phyloP scores from a whole-genome alignment of 2,329 filamentous ascomycete genomes.

The Leptographium lundbergii region DNA sequence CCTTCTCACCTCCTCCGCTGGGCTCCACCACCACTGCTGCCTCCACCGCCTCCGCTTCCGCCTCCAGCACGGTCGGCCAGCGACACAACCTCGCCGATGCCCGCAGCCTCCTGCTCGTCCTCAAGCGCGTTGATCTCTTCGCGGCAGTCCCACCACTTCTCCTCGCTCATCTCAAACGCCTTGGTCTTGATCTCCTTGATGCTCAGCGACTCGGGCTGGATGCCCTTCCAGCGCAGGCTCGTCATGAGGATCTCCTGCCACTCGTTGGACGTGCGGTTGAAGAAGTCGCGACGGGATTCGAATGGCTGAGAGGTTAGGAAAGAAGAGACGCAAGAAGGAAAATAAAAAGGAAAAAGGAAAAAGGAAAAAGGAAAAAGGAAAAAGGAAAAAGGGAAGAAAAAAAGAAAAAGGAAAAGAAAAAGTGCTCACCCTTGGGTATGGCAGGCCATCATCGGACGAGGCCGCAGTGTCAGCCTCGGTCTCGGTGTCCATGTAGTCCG shows the following conservation, averaged over 20 bases:
- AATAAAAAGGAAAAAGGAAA: background rate
- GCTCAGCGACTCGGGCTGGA: constrained; percentile 53
- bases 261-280: constrained; percentile 69
- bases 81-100: constrained; percentile 88
- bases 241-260: constrained; percentile 86
- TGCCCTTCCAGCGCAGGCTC: constrained; percentile 54
- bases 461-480: constrained; percentile 31
- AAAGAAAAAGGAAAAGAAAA: constrained; percentile 2
- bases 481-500: constrained; percentile 32
- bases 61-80: constrained; percentile 59
- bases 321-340: too few species aligned
- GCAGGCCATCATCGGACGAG: constrained; percentile 58
- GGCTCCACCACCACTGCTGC: background rate
- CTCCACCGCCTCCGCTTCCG: constrained; percentile 24
- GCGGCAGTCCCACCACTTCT: constrained; percentile 97
- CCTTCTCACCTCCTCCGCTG: background rate
- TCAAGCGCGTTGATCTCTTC: constrained; percentile 87
- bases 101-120: constrained; percentile 90
- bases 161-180: constrained; percentile 83
- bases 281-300: constrained; percentile 85
- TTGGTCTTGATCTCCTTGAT: constrained; percentile 88
- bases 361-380: background rate
- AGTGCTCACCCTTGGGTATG: constrained; percentile 52
- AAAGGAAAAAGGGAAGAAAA: background rate
- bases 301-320: constrained; percentile 48